Evolutionary conservation across 345 rosid genomes (phyloP).

Genomic region (Conringia planisiliqua): DNA sequence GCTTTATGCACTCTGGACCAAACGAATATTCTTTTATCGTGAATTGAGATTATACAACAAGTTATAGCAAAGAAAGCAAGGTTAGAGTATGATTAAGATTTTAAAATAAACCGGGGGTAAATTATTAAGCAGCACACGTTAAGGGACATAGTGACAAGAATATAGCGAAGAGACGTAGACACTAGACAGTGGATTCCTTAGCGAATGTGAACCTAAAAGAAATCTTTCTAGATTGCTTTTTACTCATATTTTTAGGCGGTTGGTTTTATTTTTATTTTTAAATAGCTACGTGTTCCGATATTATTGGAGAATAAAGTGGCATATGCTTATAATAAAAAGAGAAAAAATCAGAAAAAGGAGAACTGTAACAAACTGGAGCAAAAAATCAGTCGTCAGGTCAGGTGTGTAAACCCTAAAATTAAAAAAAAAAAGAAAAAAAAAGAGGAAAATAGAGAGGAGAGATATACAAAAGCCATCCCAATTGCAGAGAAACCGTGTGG

Average conservation of each 20-base stretch:
- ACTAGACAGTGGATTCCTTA: conserved; percentile 12
- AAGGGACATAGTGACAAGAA: background rate
- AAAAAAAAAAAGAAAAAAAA: background rate
- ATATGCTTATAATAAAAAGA: conserved; percentile 4
- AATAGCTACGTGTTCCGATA: conserved; percentile 5
- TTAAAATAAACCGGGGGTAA: background rate
- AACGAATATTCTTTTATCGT: too few species aligned
- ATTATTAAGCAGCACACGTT: background rate
- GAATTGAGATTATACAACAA: background rate
- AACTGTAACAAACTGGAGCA: conserved; percentile 28
- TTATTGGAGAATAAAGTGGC: conserved; percentile 26
- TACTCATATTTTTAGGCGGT: conserved; percentile 24
- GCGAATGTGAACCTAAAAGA: conserved; percentile 8
- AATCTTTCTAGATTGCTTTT: conserved; percentile 10
- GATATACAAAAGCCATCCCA: conserved; percentile 27
- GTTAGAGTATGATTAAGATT: background rate
- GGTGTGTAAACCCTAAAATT: conserved; percentile 9
- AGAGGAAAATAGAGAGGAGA: background rate
- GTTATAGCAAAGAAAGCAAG: background rate
- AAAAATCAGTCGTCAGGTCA: conserved; percentile 24
- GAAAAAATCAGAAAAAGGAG: background rate
- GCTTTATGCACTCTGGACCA: too few species aligned
- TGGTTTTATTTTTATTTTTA: background rate
- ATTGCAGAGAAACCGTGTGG: conserved; percentile 40
- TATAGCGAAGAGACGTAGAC: background rate